Evolutionary conservation across 345 rosid genomes (phyloP).

Genomic region (Cardamine resedifolia): DNA sequence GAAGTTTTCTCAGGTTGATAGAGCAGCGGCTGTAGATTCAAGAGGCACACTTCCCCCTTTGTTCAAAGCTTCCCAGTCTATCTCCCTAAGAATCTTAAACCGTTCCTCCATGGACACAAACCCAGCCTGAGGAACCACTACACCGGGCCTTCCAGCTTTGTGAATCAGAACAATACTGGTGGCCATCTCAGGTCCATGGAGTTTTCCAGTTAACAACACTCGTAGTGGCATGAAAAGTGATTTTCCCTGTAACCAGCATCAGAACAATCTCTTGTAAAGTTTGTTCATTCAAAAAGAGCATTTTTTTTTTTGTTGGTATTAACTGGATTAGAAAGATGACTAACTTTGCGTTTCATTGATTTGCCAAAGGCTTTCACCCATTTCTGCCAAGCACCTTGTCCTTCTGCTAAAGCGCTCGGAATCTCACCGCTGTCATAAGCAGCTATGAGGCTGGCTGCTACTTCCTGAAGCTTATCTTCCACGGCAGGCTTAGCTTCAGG

Average conservation of each 20-base stretch:
- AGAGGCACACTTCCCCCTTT: constrained; percentile 43
- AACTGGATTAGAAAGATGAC: constrained; percentile 22
- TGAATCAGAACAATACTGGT: constrained; percentile 59
- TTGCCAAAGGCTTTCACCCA: constrained; percentile 91
- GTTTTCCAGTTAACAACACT: constrained; percentile 79
- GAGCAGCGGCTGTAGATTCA: constrained; percentile 45
- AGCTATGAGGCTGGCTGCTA: constrained; percentile 64
- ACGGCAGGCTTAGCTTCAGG: constrained; percentile 62
- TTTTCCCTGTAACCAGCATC: constrained; percentile 59
- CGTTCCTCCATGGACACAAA: constrained; percentile 67
- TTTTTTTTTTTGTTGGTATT: background rate
- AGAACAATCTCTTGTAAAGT: constrained; percentile 14
- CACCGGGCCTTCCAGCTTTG: constrained; percentile 62
- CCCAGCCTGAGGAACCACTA: constrained; percentile 55
- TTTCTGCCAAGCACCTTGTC: constrained; percentile 80
- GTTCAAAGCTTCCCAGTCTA: constrained; percentile 64
- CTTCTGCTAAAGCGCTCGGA: constrained; percentile 64
- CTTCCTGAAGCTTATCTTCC: constrained; percentile 76
- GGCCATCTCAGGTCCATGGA: constrained; percentile 94
- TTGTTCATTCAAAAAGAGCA: constrained; percentile 6
- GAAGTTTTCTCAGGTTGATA: constrained; percentile 23
- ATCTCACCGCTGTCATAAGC: constrained; percentile 89
- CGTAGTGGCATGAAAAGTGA: constrained; percentile 91
- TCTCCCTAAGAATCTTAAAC: constrained; percentile 56
- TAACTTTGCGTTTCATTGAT: constrained; percentile 75